Conservation (phyloP, 1,284 basidiomycete genomes). For the Vanrija humicola region DNA sequence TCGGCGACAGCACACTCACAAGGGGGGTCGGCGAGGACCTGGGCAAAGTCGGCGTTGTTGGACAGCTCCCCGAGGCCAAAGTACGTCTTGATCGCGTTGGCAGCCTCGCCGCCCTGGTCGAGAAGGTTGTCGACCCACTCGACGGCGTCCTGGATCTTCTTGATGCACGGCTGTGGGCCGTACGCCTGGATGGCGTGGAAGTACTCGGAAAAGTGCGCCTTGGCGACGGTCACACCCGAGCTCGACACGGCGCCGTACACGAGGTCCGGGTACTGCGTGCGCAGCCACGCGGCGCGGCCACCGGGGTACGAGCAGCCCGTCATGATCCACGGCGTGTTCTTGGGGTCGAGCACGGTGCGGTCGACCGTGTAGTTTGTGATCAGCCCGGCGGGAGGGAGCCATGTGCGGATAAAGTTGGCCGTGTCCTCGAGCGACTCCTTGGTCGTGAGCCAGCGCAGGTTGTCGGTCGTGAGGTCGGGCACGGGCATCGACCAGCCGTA, state of each 20-base stretch:
- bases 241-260: constrained; percentile 91
- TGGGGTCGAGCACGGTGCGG: constrained; percentile 53
- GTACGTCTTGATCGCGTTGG: constrained; percentile 58
- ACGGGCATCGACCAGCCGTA: constrained; percentile 70
- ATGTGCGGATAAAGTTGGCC: constrained; percentile 75
- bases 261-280: constrained; percentile 64
- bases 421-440: constrained; percentile 84
- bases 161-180: constrained; percentile 66
- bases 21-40: constrained; percentile 45
- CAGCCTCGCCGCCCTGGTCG: constrained; percentile 54
- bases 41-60: constrained; percentile 70
- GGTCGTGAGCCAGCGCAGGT: constrained; percentile 77
- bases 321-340: constrained; percentile 77
- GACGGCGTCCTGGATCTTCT: constrained; percentile 63
- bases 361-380: constrained; percentile 59
- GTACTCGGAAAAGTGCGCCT: background rate
- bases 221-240: constrained; percentile 54
- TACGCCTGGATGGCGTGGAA: constrained; percentile 69
- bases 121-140: constrained; percentile 59
- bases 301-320: constrained; percentile 82
- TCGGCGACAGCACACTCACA: constrained; percentile 15
- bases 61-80: constrained; percentile 65
- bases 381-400: constrained; percentile 60
- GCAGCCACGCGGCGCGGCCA: constrained; percentile 91
- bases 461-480: constrained; percentile 65